Evolutionary conservation across 1,139 yeast species (phyloP).

Genomic region (Saccharomyces uvarum): DNA sequence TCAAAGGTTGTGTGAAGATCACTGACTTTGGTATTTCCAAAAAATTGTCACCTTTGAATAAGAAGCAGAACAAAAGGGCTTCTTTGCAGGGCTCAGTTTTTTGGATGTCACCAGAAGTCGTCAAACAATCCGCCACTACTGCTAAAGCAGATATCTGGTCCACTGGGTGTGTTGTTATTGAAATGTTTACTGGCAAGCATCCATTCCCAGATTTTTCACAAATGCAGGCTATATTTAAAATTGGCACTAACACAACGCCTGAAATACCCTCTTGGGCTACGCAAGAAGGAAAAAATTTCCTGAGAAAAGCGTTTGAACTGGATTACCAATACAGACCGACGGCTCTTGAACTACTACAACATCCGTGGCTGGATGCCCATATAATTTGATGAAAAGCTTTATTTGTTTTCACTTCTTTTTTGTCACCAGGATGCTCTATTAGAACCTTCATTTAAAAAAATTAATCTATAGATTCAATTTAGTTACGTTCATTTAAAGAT

Average conservation of each 20-base stretch:
- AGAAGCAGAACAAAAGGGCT: constrained; percentile 47
- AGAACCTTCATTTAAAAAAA: not conserved
- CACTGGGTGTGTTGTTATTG: constrained; percentile 82
- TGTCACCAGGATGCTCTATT: not conserved
- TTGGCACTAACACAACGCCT: constrained; percentile 77
- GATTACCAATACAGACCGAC: constrained; percentile 68
- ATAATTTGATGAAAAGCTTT: constrained; percentile 6
- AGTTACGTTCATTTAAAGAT: not conserved
- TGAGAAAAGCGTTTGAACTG: constrained; percentile 60
- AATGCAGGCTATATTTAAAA: constrained; percentile 91
- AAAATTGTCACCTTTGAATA: constrained; percentile 39
- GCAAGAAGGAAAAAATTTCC: constrained; percentile 57
- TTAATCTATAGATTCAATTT: not conserved
- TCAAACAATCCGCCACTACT: constrained; percentile 81
- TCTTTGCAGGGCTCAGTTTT: constrained; percentile 89
- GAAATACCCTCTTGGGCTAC: constrained; percentile 74
- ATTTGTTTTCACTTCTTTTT: not conserved
- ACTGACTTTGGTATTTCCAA: constrained; percentile 93
- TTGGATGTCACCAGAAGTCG: constrained; percentile 99
- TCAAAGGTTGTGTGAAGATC: constrained; percentile 83
- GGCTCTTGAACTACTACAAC: constrained; percentile 61
- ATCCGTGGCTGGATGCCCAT: constrained; percentile 33
- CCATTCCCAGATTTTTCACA: constrained; percentile 91
- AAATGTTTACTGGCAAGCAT: constrained; percentile 91
- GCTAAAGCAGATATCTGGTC: constrained; percentile 94